Percentiles rank a stretch among this genome's conserved stretches.
Conservation (phyloP, 306 rosid genomes). For the Geum urbanum region DNA sequence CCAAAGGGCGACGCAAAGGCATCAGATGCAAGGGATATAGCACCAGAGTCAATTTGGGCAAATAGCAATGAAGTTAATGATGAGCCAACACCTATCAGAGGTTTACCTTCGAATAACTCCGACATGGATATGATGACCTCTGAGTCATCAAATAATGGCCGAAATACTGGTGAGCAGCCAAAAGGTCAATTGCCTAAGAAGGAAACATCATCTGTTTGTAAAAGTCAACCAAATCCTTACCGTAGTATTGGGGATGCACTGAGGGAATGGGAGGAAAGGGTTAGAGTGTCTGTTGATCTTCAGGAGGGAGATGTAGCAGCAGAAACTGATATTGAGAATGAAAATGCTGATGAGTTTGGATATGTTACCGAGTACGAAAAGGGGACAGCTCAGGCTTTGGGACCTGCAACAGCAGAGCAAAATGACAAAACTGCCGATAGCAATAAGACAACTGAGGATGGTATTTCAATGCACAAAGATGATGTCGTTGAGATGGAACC, state of each 20-base stretch:
- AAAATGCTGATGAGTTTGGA: conserved; percentile 80
- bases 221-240: conserved; percentile 64
- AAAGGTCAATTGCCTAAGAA: conserved; percentile 33
- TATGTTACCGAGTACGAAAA: conserved; percentile 65
- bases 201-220: conserved; percentile 43
- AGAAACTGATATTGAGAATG: conserved; percentile 51
- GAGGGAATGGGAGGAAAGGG: conserved; percentile 69
- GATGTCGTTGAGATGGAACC: conserved; percentile 34
- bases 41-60: conserved; percentile 47
- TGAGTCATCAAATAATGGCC: conserved; percentile 59
- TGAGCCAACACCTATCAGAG: conserved; percentile 49
- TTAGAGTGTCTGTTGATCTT: conserved; percentile 57
- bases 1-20: conserved; percentile 44
- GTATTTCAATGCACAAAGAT: conserved; percentile 35
- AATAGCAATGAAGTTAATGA: conserved; percentile 36
- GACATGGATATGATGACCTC: conserved; percentile 50
- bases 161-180: conserved; percentile 40
- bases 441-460: conserved; percentile 36
- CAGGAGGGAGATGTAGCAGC: conserved; percentile 39
- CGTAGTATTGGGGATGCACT: conserved; percentile 73
- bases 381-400: conserved; percentile 88
- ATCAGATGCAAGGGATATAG: conserved; percentile 36
- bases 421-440: conserved; percentile 43
- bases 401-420: conserved; percentile 85
- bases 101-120: conserved; percentile 53